These are phyloP conservation scores for Lophiostoma macrostomum DNA, from an alignment of 495 filamentous ascomycete species.

Conservation along the genomic window DNA sequence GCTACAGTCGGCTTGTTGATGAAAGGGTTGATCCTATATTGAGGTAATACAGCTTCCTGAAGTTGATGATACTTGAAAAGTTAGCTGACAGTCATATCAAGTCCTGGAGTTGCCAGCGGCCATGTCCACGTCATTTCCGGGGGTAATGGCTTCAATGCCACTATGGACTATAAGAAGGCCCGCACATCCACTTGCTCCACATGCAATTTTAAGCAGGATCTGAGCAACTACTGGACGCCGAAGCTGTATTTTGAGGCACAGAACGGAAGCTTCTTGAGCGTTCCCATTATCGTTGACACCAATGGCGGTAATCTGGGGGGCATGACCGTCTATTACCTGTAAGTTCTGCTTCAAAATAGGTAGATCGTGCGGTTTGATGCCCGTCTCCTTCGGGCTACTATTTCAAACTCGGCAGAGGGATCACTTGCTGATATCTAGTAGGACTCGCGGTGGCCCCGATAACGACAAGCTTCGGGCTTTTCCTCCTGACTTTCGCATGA, in stretches of 20 bases:
- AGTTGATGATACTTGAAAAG: too few species aligned
- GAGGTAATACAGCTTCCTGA: too few species aligned
- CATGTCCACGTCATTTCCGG: conserved; percentile 78
- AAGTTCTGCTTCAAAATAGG: conserved; percentile 24
- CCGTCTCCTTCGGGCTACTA: neutral
- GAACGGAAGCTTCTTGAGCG: conserved; percentile 64
- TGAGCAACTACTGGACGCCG: conserved; percentile 78
- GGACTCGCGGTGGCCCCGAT: conserved; percentile 55
- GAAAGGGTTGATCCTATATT: conserved; percentile 73
- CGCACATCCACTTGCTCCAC: conserved; percentile 63
- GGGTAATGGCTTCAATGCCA: conserved; percentile 67
- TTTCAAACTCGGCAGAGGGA: too few species aligned
- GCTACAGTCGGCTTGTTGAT: conserved; percentile 46
- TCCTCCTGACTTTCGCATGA: conserved; percentile 71
- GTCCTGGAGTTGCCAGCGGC: conserved; percentile 52
- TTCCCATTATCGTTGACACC: conserved; percentile 62
- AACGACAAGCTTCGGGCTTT: conserved; percentile 63
- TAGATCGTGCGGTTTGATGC: neutral
- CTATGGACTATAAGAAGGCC: conserved; percentile 57
- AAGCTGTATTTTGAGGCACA: conserved; percentile 61
- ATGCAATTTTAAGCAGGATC: conserved; percentile 62
- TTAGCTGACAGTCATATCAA: too few species aligned
- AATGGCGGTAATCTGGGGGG: conserved; percentile 40
- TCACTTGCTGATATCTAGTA: neutral
- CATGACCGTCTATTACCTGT: conserved; percentile 68